Base-by-base conservation (phyloP, 1,284 basidiomycete species). In the Ceratobasidium papillatum region DNA sequence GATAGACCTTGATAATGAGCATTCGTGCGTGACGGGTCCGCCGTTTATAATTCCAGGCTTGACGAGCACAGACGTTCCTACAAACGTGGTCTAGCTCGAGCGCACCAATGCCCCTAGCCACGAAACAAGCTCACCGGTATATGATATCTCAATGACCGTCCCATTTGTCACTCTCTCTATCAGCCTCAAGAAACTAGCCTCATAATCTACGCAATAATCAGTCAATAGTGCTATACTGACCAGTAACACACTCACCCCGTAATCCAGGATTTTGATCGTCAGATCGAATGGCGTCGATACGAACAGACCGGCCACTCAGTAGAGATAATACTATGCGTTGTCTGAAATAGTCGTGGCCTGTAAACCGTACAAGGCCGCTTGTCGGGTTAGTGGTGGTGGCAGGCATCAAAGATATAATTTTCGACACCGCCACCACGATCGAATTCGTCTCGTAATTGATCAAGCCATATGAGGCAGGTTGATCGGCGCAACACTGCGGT, bases 101-200 rank as follows among this genome's bases (percentile, higher is more conserved):
- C 34, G 38, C 72, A 19, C 8, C 43, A 56, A 51, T 41, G 63
- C 32, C 4, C 14, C 2, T 43, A 71, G 4, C 27, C 47, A 30
- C 66, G 43, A 45, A 9, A 58, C 79, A 22, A 19, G 27, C 87
- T 75, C 77, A 94, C 94, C 95, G 14, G 98, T 99, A 22, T 97
- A 93, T 1, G 94, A 97, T 74, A 99, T 99, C 81, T 99, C 98
- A 77, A 99, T 94, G 32, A 94, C 84, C 7, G 94, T 95, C 0
- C 98, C 98, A 86, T 99, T 99, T 3, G 96, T 98, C 1, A 94
- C 84, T 80, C 95, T 96, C 82, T 99, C 97, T 32, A 99, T 80
- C 14, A 99, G 84, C 27, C 98, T 86, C 54, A 99, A 82, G 38
- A 99, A 87, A 79, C 94, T 97, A 71, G 98, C 91, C 84, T 99